phyloP scores from a whole-genome alignment of 352 stramenopile genomes.

The Pythium monospermum region DNA sequence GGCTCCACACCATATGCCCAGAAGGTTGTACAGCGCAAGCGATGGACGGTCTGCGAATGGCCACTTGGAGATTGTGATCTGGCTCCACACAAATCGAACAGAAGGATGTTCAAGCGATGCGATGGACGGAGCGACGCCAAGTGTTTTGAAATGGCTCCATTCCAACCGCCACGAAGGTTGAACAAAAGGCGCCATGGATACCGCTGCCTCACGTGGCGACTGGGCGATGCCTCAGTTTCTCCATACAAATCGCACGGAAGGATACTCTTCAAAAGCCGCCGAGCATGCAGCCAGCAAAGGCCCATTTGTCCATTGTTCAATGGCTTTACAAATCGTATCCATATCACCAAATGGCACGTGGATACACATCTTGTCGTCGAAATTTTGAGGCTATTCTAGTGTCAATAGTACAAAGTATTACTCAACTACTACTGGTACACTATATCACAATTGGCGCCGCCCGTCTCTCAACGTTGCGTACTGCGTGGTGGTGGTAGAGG shows the following conservation, averaged over 20 bases:
- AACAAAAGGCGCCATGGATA: slow-evolving; percentile 1
- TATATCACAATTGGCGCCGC: too few species aligned
- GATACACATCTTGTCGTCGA: too few species aligned
- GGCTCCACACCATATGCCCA: neutral
- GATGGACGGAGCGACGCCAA: slow-evolving; percentile 8
- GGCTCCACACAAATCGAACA: slow-evolving; percentile 7
- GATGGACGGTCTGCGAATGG: slow-evolving; percentile 4
- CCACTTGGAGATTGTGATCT: slow-evolving; percentile 5
- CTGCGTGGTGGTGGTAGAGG: too few species aligned
- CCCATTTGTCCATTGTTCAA: slow-evolving; percentile 2
- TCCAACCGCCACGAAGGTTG: slow-evolving; percentile 8
- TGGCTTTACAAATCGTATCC: slow-evolving; percentile 5
- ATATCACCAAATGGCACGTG: too few species aligned
- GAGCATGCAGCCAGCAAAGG: slow-evolving; percentile 1
- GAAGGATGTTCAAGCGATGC: slow-evolving; percentile 14
- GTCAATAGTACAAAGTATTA: too few species aligned
- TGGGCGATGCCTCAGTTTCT: too few species aligned
- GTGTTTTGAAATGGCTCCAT: slow-evolving; percentile 10
- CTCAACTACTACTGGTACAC: too few species aligned
- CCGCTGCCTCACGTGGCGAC: too few species aligned
- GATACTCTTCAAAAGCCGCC: too few species aligned
- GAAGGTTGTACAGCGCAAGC: slow-evolving; percentile 1
- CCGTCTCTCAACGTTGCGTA: too few species aligned
- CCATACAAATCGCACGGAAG: too few species aligned
- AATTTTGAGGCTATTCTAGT: too few species aligned